These are phyloP conservation scores for Salix dunnii DNA, from an alignment of 345 rosid species.

Conservation along the genomic window DNA sequence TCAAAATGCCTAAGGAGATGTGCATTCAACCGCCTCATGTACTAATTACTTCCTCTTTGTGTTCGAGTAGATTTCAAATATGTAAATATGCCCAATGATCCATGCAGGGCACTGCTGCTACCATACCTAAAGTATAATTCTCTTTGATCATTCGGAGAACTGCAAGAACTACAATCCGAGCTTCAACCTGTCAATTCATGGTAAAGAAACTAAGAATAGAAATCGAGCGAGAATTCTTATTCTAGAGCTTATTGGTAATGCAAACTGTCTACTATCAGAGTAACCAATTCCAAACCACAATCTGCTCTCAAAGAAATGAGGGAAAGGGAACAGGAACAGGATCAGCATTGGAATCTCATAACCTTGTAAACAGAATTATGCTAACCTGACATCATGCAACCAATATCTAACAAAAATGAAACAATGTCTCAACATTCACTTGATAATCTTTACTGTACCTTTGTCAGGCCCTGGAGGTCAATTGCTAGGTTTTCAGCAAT, in stretches of 20 bases:
- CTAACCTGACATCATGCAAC: neutral
- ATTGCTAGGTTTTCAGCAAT: conserved; percentile 52
- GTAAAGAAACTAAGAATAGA: neutral
- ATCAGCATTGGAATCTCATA: neutral
- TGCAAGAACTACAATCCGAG: conserved; percentile 87
- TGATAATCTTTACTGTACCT: conserved; percentile 39
- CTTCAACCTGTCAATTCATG: conserved; percentile 65
- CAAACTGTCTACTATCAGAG: neutral
- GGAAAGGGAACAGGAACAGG: neutral
- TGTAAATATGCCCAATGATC: neutral
- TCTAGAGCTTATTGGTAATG: neutral
- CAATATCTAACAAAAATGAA: neutral
- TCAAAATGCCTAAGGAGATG: conserved; percentile 1
- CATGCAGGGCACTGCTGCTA: neutral
- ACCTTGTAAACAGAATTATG: neutral
- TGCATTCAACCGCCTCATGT: neutral
- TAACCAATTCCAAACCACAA: neutral
- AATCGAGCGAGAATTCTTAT: neutral
- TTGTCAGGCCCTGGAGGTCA: conserved; percentile 75
- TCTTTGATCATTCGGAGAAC: conserved; percentile 88
- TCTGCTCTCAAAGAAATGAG: too few relatives aligned
- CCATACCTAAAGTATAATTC: conserved; percentile 53
- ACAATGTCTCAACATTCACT: neutral
- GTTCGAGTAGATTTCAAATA: neutral
- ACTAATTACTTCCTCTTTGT: neutral